Percentiles rank a stretch among this genome's conserved stretches.
Evolutionary conservation across 202 grass and related monocot species (phyloP).

Genomic region (Panicum hallii): DNA sequence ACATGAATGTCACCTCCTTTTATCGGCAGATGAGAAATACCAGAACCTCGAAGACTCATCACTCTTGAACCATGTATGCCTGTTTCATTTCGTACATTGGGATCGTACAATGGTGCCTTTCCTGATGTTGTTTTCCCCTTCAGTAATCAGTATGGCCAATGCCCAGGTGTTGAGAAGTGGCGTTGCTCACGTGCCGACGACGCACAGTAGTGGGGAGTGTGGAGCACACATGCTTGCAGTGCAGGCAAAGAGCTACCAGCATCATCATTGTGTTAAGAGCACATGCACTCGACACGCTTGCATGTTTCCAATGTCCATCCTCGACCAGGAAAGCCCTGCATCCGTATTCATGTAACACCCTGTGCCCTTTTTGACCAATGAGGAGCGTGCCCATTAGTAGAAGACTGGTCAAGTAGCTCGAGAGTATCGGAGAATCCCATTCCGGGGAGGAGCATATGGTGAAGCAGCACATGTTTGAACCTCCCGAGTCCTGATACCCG

Average conservation of each 20-base stretch:
- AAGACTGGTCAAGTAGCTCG: neutral
- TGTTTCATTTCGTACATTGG: neutral
- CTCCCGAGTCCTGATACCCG: neutral
- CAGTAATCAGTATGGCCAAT: neutral
- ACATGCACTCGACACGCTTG: slow-evolving; percentile 29
- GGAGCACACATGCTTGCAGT: slow-evolving; percentile 31
- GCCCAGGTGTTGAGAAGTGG: neutral
- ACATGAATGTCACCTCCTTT: neutral
- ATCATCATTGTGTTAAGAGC: slow-evolving; percentile 39
- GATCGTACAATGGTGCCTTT: neutral
- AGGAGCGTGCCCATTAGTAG: neutral
- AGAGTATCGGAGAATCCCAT: neutral
- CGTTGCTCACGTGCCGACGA: slow-evolving; percentile 29
- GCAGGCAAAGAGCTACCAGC: slow-evolving; percentile 36
- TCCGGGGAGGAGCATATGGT: too few species aligned
- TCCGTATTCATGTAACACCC: slow-evolving; percentile 37
- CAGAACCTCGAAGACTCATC: neutral
- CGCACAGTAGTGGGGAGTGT: neutral
- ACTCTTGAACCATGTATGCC: neutral
- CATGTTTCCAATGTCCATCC: slow-evolving; percentile 10
- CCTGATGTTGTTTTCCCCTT: neutral
- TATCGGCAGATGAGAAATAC: neutral
- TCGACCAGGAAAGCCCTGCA: slow-evolving; percentile 38
- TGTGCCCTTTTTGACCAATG: slow-evolving; percentile 48
- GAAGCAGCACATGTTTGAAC: too few species aligned